These are phyloP conservation scores for Sclerotiophoma versabilis DNA, from an alignment of 2,329 filamentous ascomycete species.

Conservation along the genomic window DNA sequence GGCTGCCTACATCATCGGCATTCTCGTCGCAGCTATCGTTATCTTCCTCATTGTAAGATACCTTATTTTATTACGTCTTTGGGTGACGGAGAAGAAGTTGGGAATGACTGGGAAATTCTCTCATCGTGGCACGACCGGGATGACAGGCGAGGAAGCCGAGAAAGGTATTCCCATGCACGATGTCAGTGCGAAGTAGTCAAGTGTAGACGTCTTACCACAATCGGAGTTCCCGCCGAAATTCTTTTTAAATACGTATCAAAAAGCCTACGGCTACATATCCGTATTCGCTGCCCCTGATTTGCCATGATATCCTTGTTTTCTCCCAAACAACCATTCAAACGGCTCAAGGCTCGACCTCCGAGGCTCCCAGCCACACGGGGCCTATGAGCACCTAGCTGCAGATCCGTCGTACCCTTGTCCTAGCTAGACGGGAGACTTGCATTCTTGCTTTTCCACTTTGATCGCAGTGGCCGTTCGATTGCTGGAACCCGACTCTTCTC, in stretches of 20 bases:
- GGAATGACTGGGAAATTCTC: constrained; percentile 49
- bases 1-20: constrained; percentile 67
- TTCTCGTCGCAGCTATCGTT: constrained; percentile 49
- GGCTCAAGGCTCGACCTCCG: constrained; percentile 3
- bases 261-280: not conserved
- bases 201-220: not conserved
- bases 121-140: constrained; percentile 8
- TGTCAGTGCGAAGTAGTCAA: constrained; percentile 25
- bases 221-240: not conserved
- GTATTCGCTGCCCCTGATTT: not conserved
- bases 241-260: constrained; percentile 6
- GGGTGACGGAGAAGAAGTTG: constrained; percentile 55
- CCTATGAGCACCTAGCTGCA: constrained; percentile 13
- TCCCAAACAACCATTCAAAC: not conserved
- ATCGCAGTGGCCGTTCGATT: constrained; percentile 5
- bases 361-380: constrained; percentile 17
- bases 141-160: constrained; percentile 23
- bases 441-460: constrained; percentile 24
- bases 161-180: constrained; percentile 31
- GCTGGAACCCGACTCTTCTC: constrained; percentile 6
- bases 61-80: constrained; percentile 48
- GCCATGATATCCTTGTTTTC: not conserved
- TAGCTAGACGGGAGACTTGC: constrained; percentile 10
- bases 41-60: constrained; percentile 53
- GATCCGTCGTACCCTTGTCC: constrained; percentile 15